Conservation (phyloP, 495 filamentous ascomycete genomes). For the Pyrenula aspistea region DNA sequence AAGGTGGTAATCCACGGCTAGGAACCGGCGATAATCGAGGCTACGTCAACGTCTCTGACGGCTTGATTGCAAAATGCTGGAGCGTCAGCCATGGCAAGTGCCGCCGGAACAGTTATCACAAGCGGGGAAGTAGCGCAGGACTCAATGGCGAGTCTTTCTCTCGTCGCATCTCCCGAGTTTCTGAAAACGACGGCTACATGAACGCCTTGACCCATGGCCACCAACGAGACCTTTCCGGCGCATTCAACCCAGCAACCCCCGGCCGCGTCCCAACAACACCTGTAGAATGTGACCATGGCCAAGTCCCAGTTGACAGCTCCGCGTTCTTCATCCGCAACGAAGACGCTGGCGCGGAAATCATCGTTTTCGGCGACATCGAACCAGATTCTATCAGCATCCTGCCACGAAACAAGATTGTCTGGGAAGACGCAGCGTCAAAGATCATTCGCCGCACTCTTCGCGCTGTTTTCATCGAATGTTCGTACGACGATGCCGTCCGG, state of each 20-base stretch:
- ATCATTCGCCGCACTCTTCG: conserved; percentile 53
- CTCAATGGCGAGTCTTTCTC: conserved; percentile 23
- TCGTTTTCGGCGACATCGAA: conserved; percentile 93
- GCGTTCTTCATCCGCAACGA: conserved; percentile 83
- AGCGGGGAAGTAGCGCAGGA: conserved; percentile 40
- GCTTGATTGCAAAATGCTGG: conserved; percentile 65
- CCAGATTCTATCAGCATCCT: conserved; percentile 73
- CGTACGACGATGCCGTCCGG: conserved; percentile 64
- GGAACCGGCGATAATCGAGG: conserved; percentile 64
- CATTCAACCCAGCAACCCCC: not conserved
- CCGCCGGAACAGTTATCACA: conserved; percentile 57
- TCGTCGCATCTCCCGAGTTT: conserved; percentile 13
- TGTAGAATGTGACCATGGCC: conserved; percentile 11
- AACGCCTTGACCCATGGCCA: not conserved
- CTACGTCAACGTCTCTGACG: conserved; percentile 76
- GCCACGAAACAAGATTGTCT: conserved; percentile 68
- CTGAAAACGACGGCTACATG: not conserved
- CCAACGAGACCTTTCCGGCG: not conserved
- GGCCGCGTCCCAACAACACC: not conserved
- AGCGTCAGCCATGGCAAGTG: conserved; percentile 80
- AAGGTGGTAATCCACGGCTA: conserved; percentile 73
- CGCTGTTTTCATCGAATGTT: conserved; percentile 92
- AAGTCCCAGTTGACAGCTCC: conserved; percentile 56
- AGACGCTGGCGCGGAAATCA: conserved; percentile 55
- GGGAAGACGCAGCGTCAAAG: conserved; percentile 77